Base-by-base conservation (phyloP, 2,329 filamentous ascomycete genomes). In the Pseudocercospora musae region DNA sequence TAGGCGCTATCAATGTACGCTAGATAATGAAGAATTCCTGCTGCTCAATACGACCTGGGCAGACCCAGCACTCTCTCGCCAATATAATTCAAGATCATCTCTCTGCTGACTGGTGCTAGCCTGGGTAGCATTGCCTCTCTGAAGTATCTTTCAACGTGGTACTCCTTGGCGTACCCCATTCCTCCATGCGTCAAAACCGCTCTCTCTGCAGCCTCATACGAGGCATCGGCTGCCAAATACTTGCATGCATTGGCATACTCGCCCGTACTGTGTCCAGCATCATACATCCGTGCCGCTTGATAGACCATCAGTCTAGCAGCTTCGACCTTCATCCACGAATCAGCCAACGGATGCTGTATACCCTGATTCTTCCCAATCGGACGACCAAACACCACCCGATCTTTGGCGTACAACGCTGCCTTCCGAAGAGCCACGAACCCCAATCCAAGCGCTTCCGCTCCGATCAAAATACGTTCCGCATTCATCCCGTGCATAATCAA, bases 401-500 rank as follows among this genome's bases (percentile, higher is more conserved):
- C 87, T 57, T 82, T 79, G 0, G 89, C 88, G 67, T 92, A 92
- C 18, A 78, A 79, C 0, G 86, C 81, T 0, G 89, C 89, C 66
- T 74, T 72, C 4, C 78, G 69, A 2, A 82, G 66, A 1, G 79
- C 78, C 0, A 77, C 79, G 64, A 75, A 81, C 0, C 80, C 80
- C 0, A 81, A 72, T 0, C 80, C 80, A 1, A 81, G 67, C 1
- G 79, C 80, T 80, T 85, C 60, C 80, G 78, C 27, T 87, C 77
- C 9, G 85, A 92, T 78, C 0, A 92, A 81, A 71, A 89, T 91
- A 2, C 89, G 81, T 74, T 92, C 89, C 0, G 89, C 89, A 66
- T 92, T 92, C 88, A 92, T 91, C 1, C 90, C 89, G 69, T 91
- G 88, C 23, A 92, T 82, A 57, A 92, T 80, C 69, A 79, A 76